Evolutionary conservation across 805 yeast genomes (phyloP), one percentile per base, ranked within the genome.

Genomic region (Kazachstania viticola): DNA sequence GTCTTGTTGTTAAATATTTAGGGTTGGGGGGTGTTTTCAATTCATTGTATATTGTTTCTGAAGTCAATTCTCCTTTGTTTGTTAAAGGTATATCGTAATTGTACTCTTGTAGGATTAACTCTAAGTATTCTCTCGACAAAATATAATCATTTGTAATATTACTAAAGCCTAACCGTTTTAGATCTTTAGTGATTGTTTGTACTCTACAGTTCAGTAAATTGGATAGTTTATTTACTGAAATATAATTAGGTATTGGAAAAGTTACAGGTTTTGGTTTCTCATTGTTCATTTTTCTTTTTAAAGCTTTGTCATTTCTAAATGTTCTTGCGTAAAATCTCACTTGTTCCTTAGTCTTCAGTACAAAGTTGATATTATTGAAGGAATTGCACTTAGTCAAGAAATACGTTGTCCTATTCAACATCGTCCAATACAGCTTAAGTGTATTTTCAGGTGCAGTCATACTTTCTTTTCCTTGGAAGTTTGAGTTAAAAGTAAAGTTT

Each of bases 71-170:
- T 21, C 26, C 37, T 34, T 21, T 37, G 34, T 27, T 40, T n/a
- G n/a, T n/a, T n/a, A n/a, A n/a, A 14, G 48, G 53, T 25, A 70
- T 76, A 21, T 75, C 79, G 45, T 71, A 81, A 8, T 91, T 91
- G 44, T 73, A 81, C 48, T 91, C 97, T 49, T 82, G 93, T 0
- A 95, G 88, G 42, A 91, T 76, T 35, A 91, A 61, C 14, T 78
- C 69, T 0, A 95, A 91, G 22, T 83, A 83, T 46, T 87, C 97
- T 36, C 68, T 73, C 41, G 91, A 95, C 18, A 91, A 57, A 42
- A 91, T 81, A 54, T 74, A 80, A 48, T 82, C 81, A 43, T 79
- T 77, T 12, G 64, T 62, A 14, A 61, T 49, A 23, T 84, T 70
- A 36, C 78, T 79, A 50, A 80, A 87, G 0, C 97, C 97, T 44